Evolutionary conservation across 495 filamentous ascomycete genomes (phyloP), one percentile per base, ranked within the genome.

Genomic region (Aspergillus sclerotioniger): DNA sequence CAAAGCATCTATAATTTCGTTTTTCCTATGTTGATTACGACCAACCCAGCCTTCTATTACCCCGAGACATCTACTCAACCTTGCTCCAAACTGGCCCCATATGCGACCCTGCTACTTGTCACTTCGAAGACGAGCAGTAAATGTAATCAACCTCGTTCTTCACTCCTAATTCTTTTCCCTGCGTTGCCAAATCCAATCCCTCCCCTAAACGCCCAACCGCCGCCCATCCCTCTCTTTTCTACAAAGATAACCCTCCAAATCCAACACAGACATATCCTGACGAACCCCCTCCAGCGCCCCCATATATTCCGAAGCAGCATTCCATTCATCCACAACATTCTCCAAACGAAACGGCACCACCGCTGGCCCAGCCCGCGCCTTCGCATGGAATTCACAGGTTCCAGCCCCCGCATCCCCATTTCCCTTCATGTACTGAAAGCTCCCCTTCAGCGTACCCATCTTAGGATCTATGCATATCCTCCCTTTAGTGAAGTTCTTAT

Each of bases 281-380:
- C 53, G 53, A 9, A 56, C 32, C 15, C 15, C 21, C 16, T 56
- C 53, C 44, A 15, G 29, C n/a, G 0, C 3, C 1, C 1, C 28
- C 29, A 35, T 3, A 25, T 9, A 17, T 1, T 0, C 2, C 37
- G 13, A 37, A 39, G 52, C 56, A 13, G 33, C 35, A 33, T 60
- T 52, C 58, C 58, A 60, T n/a, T 56, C 58, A 8, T 56, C 37
- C 25, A 60, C 39, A 47, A 52, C 43, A 12, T 52, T 29, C 9
- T 60, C 28, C 37, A 60, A 19, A 29, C 17, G 31, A 45, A 55
- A 50, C 19, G 57, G 51, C 7, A 55, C 51, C 10, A 55, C 51
- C 6, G 33, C 3, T 1, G 57, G 57, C 0, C 45, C 51, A 51
- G 19, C 41, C 32, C 25, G 51, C 1, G 17, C 0, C 15, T 50